Evolutionary conservation across 2,329 filamentous ascomycete species (phyloP).

Genomic region (Chrysoporthe deuterocubensis): DNA sequence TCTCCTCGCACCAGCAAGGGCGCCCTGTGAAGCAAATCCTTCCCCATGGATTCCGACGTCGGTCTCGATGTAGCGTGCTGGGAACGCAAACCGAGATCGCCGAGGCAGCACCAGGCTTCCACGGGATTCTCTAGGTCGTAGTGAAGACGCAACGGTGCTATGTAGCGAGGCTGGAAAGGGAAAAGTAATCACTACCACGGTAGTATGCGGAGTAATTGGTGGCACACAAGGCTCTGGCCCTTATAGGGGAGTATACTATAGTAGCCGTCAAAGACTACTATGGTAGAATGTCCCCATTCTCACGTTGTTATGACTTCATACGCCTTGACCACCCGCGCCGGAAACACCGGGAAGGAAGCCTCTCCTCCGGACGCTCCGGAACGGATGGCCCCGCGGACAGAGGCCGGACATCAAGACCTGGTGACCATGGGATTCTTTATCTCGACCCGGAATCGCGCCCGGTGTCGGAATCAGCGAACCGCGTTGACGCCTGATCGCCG

Average conservation of each 20-base stretch:
- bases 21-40: not conserved
- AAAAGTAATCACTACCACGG: no score
- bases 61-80: not conserved
- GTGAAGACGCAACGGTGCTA: not conserved
- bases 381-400: slow-evolving; percentile 1
- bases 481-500: not conserved
- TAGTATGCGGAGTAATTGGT: no score
- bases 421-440: not conserved
- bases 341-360: not conserved
- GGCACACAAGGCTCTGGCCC: no score
- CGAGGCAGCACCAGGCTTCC: not conserved
- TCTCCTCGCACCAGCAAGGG: not conserved
- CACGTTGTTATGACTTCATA: slow-evolving; percentile 26
- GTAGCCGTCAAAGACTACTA: no score
- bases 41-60: not conserved
- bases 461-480: not conserved
- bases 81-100: not conserved
- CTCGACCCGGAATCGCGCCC: not conserved
- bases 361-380: slow-evolving; percentile 15
- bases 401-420: slow-evolving; percentile 2
- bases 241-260: no score
- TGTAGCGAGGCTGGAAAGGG: no score
- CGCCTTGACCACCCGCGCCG: not conserved
- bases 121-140: not conserved
- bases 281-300: not conserved